A percentile compares a stretch with the other conserved stretches of the same genome.
These are phyloP conservation scores for Elymus sibiricus DNA, from an alignment of 176 grass and related monocot species.

Conservation along the genomic window DNA sequence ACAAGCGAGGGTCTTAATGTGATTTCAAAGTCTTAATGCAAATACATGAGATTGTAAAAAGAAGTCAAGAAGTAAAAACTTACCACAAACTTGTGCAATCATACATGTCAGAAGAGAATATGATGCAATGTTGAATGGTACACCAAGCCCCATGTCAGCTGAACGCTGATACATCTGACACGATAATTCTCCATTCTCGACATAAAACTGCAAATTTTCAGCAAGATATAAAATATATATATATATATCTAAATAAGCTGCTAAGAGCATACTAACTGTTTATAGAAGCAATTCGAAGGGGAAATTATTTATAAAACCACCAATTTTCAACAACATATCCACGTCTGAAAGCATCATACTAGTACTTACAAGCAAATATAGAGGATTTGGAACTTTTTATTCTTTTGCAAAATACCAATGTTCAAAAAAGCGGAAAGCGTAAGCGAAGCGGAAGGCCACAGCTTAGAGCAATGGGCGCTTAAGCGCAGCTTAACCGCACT, in stretches of 20 bases:
- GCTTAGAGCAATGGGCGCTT: no score
- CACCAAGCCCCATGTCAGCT: constrained; percentile 89
- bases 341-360: background rate
- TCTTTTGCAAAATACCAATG: background rate
- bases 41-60: background rate
- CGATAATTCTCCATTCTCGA: constrained; percentile 77
- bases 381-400: background rate
- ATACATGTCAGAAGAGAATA: constrained; percentile 86
- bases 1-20: background rate
- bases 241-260: background rate
- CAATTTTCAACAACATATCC: background rate
- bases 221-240: background rate
- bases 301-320: background rate
- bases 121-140: constrained; percentile 87
- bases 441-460: no score
- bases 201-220: constrained; percentile 54
- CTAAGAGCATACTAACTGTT: background rate
- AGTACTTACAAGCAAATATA: background rate
- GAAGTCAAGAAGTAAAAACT: constrained; percentile 7
- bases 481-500: no score
- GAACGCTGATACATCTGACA: constrained; percentile 97
- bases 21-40: background rate
- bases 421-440: no score
- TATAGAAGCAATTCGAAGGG: background rate
- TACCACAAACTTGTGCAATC: constrained; percentile 94